Evolutionary conservation across 2,329 filamentous ascomycete species (phyloP), one percentile per base, ranked within the genome.

Genomic region (Cordyceps tenuipes): DNA sequence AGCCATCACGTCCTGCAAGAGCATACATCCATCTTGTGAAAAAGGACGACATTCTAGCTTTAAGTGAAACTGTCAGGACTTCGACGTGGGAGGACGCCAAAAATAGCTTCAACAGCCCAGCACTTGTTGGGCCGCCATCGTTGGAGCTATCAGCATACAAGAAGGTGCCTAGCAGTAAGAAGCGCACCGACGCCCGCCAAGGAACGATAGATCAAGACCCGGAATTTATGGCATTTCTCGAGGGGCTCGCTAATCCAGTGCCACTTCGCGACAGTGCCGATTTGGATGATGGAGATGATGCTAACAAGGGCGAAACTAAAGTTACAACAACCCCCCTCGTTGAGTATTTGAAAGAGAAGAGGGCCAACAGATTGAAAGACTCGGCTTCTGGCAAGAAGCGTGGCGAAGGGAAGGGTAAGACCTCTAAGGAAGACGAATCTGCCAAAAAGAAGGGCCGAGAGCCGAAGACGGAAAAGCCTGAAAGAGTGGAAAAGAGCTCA

Each of bases 151-250:
- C 92, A 19, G 83, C 88, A 1, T 96, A 92, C 75, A 90, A 90
- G 65, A 92, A 92, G 68, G 83, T 91, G 1, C 91, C 93, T 1
- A 84, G 83, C 62, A 83, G 80, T 41, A 90, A 90, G 71, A 83
- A 84, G 54, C 86, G 91, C 39, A 83, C 85, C 58, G 94, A 99
- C 76, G 85, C 86, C 57, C 86, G 92, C 15, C 90, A 96, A 71
- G 94, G 93, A 57, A 96, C 91, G 3, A 97, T 99, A 65, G 94
- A 99, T 68, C 91, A 96, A 70, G 94, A 99, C 68, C 86, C 90
- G 0, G 94, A 97, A 67, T 99, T 97, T 67, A 95, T 97, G 77
- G 85, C 87, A 29, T 99, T 97, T 71, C 81, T 99, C 8, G 89
- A 95, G 71, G 88, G 84, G 58, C 81, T 97, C 51, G 95, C 92